Percentiles rank a stretch among this genome's conserved stretches.
phyloP scores from a whole-genome alignment of 257 asterid genomes.

The Schizonepeta tenuifolia region DNA sequence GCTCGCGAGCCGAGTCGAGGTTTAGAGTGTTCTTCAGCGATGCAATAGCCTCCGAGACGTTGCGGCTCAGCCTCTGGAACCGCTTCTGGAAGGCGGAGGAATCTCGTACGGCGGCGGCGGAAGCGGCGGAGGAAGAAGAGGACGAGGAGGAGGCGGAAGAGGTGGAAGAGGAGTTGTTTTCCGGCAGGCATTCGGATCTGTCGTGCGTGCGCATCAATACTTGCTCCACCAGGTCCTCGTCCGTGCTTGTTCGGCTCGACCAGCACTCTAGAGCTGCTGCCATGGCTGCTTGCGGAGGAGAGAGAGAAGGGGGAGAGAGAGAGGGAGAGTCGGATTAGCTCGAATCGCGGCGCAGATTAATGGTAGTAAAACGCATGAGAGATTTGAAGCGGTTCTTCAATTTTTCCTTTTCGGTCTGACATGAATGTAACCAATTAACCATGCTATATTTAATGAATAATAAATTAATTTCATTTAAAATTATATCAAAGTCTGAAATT shows the following conservation, averaged over 20 bases:
- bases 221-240: conserved; percentile 94
- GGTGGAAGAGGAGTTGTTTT: conserved; percentile 36
- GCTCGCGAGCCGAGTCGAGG: conserved; percentile 72
- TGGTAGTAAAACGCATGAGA: conserved; percentile 18
- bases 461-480: too few species aligned
- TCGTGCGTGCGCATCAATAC: conserved; percentile 78
- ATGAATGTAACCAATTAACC: too few species aligned
- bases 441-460: conserved; percentile 28
- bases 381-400: conserved; percentile 34
- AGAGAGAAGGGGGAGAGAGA: conserved; percentile 2
- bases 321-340: conserved; percentile 28
- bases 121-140: conserved; percentile 29
- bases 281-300: conserved; percentile 47
- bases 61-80: conserved; percentile 79
- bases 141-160: conserved; percentile 37
- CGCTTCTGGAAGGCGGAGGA: conserved; percentile 81
- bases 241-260: conserved; percentile 88
- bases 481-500: background rate
- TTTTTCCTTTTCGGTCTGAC: conserved; percentile 34
- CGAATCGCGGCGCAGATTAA: conserved; percentile 21
- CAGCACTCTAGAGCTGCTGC: conserved; percentile 97
- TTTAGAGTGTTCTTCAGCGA: conserved; percentile 82
- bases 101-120: conserved; percentile 56
- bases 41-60: conserved; percentile 92
- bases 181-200: conserved; percentile 81